Conservation (phyloP, 805 yeast genomes). For the Kazachstania taianensis region DNA sequence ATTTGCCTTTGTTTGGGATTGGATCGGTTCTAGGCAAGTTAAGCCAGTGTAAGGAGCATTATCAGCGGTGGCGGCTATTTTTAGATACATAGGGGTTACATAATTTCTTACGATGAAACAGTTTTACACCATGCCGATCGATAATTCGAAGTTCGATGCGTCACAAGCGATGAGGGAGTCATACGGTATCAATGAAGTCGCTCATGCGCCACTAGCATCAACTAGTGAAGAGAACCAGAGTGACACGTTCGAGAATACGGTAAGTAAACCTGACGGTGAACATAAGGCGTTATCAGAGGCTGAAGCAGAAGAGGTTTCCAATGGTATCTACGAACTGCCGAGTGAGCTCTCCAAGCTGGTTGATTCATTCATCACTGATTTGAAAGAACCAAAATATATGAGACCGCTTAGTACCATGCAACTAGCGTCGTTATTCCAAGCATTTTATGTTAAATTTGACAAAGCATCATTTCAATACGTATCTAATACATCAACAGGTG, state of each 20-base stretch:
- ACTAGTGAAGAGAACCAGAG: not conserved
- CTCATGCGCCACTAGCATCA: no score
- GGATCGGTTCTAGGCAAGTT: no score
- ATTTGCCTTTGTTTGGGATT: no score
- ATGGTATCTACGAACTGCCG: conserved; percentile 18
- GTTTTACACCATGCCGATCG: conserved; percentile 27
- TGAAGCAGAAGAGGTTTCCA: conserved; percentile 22
- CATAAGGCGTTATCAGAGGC: conserved; percentile 9
- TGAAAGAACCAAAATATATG: conserved; percentile 28
- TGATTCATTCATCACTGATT: conserved; percentile 23
- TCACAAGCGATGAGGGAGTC: conserved; percentile 22
- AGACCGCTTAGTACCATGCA: conserved; percentile 24
- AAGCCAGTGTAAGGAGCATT: no score
- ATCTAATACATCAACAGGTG: conserved; percentile 1
- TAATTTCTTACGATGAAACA: conserved; percentile 6
- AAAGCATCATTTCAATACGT: conserved; percentile 23
- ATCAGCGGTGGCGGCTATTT: no score
- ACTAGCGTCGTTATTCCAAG: conserved; percentile 24
- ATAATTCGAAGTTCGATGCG: conserved; percentile 19
- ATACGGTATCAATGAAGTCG: conserved; percentile 5
- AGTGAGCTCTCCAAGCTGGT: conserved; percentile 18
- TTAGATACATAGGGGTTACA: no score
- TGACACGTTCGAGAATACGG: not conserved
- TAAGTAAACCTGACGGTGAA: not conserved
- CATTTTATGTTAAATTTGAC: conserved; percentile 25